These are phyloP conservation scores for Amanita inopinata DNA, from an alignment of 768 basidiomycete species.

Conservation along the genomic window DNA sequence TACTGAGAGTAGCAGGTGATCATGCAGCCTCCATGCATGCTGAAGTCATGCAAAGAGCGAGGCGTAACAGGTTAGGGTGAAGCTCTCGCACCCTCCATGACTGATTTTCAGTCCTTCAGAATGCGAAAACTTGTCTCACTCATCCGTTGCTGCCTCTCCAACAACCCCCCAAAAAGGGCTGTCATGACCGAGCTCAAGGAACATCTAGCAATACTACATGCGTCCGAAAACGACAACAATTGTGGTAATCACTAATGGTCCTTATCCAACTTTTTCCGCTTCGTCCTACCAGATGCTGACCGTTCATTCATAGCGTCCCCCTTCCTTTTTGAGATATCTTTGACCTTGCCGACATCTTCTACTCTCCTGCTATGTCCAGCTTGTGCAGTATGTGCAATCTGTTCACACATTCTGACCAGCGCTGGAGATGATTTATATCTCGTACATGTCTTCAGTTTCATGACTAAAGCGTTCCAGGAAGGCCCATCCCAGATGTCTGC, in stretches of 20 bases:
- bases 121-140: slow-evolving; percentile 19
- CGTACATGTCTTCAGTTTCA: slow-evolving; percentile 36
- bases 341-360: slow-evolving; percentile 11
- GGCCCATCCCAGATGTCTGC: slow-evolving; percentile 47
- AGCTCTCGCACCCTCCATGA: background rate
- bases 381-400: slow-evolving; percentile 32
- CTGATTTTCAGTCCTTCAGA: slow-evolving; percentile 4
- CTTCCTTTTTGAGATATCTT: slow-evolving; percentile 20
- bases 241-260: slow-evolving; percentile 1
- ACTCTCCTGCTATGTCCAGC: slow-evolving; percentile 9
- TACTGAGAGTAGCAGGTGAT: slow-evolving; percentile 53
- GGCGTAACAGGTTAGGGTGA: slow-evolving; percentile 36
- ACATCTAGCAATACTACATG: slow-evolving; percentile 12
- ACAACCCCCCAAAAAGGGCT: slow-evolving; percentile 10
- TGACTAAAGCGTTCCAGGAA: slow-evolving; percentile 43
- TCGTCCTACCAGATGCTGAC: slow-evolving; percentile 8
- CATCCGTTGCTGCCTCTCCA: slow-evolving; percentile 18
- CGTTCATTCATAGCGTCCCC: slow-evolving; percentile 7
- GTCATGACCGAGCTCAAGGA: slow-evolving; percentile 18
- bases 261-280: slow-evolving; percentile 26
- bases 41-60: slow-evolving; percentile 39
- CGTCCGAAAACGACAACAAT: background rate
- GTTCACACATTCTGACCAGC: slow-evolving; percentile 54
- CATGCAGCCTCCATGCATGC: slow-evolving; percentile 46
- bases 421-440: slow-evolving; percentile 55